Evolutionary conservation across 768 basidiomycete genomes (phyloP).

Genomic region (Dacryopinax spathularia): DNA sequence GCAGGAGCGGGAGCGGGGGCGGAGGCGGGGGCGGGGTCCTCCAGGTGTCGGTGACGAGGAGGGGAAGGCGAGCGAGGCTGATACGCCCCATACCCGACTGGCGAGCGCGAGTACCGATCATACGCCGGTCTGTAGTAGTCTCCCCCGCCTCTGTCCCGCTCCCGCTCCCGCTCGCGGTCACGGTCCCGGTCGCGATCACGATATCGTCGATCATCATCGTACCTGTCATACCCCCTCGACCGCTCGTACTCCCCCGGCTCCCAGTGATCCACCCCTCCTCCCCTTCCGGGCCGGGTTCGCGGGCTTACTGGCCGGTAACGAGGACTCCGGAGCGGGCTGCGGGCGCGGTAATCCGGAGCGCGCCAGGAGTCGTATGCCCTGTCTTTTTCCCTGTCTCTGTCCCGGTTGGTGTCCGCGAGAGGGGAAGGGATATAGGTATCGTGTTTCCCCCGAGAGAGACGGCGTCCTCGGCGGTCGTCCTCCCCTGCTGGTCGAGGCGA

Average conservation of each 20-base stretch:
- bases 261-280: background rate
- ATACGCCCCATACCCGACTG: background rate
- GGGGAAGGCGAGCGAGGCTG: background rate
- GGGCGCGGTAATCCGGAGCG: background rate
- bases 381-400: too few relatives aligned
- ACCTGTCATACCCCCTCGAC: background rate
- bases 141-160: too few relatives aligned
- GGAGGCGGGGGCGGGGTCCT: background rate
- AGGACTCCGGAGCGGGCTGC: background rate
- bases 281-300: background rate
- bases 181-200: background rate
- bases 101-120: background rate
- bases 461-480: background rate
- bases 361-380: background rate
- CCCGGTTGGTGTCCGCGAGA: too few relatives aligned
- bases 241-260: background rate
- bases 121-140: background rate
- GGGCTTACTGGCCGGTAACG: background rate
- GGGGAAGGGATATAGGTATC: background rate
- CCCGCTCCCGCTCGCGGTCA: too few relatives aligned
- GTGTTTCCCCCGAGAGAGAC: background rate
- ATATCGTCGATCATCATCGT: background rate
- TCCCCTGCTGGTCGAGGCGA: background rate
- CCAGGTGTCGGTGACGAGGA: background rate
- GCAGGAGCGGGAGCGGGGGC: too few relatives aligned